Conservation (phyloP, 148 eudicot genomes). For the Rhododendron simsii region DNA sequence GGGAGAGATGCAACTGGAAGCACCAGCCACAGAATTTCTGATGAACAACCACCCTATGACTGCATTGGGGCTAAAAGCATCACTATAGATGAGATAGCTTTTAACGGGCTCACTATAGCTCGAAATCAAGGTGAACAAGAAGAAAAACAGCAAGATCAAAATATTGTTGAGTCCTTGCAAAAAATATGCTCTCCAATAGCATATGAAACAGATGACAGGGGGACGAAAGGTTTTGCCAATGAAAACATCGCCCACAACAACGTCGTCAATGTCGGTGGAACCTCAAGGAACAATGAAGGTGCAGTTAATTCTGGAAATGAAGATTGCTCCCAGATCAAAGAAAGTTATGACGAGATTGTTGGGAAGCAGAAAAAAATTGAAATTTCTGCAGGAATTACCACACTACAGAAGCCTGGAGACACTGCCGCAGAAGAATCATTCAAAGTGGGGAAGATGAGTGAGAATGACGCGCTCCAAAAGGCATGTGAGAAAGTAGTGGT, state of each 20-base stretch:
- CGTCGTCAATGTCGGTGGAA: background rate
- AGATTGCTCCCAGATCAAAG: background rate
- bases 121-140: background rate
- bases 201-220: background rate
- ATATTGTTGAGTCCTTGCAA: background rate
- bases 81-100: background rate
- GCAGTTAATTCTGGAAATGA: constrained; percentile 1
- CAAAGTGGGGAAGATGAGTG: background rate
- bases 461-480: background rate
- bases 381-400: background rate
- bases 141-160: background rate
- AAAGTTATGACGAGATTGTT: background rate
- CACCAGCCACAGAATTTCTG: background rate
- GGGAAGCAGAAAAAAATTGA: background rate
- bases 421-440: background rate
- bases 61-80: background rate
- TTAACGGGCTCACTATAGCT: background rate
- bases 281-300: background rate
- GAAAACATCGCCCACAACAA: background rate
- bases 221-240: background rate
- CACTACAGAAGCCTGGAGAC: background rate
- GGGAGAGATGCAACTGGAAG: background rate
- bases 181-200: background rate
- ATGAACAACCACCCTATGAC: background rate
- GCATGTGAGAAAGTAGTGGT: background rate